Conservation (phyloP, 148 eudicot genomes). For the Silene latifolia region DNA sequence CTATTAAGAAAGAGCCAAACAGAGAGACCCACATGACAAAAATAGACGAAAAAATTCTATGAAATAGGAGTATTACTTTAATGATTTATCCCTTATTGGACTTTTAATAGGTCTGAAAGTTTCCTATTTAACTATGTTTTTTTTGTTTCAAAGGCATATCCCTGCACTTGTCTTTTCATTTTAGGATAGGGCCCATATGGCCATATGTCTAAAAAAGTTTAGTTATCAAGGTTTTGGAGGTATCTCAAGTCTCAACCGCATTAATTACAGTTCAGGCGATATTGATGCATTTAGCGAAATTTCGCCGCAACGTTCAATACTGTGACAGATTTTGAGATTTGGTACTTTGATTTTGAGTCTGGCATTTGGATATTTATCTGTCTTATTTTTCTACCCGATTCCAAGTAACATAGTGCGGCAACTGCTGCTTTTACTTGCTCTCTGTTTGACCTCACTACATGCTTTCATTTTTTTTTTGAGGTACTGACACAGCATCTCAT, state of each 20-base stretch:
- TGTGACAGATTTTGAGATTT: background rate
- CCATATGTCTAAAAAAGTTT: background rate
- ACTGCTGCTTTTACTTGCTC: background rate
- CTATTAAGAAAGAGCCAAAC: too few species aligned
- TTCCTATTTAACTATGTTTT: too few species aligned
- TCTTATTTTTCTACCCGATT: background rate
- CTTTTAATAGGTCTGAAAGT: too few species aligned
- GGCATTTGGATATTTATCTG: background rate
- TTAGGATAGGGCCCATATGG: background rate
- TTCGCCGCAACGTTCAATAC: too few species aligned
- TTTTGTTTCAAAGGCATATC: background rate
- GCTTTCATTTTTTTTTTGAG: background rate
- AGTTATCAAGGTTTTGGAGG: background rate
- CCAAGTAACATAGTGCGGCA: background rate
- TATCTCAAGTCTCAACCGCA: background rate
- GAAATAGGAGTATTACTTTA: too few species aligned
- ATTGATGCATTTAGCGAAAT: background rate
- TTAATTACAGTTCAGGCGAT: background rate
- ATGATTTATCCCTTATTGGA: too few species aligned
- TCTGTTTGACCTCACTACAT: background rate
- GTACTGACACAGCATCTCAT: slow-evolving; percentile 9
- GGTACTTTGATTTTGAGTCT: background rate
- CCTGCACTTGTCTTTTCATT: background rate
- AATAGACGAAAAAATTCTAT: too few species aligned
- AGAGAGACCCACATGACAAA: too few species aligned